Percentiles rank a stretch among this genome's conserved stretches.
Conservation (phyloP, 2,329 filamentous ascomycete species). For the Fusarium bactridioides region DNA sequence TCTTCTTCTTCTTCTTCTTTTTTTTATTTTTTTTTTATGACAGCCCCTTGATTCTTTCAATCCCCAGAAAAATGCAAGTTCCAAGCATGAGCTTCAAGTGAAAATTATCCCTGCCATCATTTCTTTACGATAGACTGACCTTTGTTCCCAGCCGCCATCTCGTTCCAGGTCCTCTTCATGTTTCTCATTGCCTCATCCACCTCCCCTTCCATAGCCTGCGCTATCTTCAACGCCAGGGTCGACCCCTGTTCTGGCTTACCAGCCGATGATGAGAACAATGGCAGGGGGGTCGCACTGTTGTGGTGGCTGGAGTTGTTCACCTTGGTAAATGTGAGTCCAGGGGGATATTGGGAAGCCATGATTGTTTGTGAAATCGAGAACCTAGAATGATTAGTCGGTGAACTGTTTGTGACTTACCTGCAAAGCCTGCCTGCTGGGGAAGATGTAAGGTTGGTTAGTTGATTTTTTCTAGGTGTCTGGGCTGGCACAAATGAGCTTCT, state of each 20-base stretch:
- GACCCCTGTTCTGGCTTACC: not conserved
- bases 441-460: not conserved
- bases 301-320: not conserved
- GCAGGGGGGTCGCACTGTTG: not conserved
- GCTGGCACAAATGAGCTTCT: not conserved
- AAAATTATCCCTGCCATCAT: not conserved
- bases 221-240: not conserved
- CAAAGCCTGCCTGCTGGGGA: not conserved
- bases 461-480: not conserved
- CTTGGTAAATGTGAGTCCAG: not conserved
- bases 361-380: not conserved
- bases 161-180: slow-evolving; percentile 6
- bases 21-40: not conserved
- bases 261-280: not conserved
- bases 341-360: slow-evolving; percentile 6
- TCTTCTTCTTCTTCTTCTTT: no score
- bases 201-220: slow-evolving; percentile 4
- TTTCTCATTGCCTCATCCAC: slow-evolving; percentile 5
- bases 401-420: not conserved
- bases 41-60: not conserved
- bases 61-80: not conserved
- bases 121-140: not conserved
- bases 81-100: not conserved
- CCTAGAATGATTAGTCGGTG: not conserved
- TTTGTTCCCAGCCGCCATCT: not conserved